phyloP scores from a whole-genome alignment of 768 basidiomycete genomes.

The Russula abietina region DNA sequence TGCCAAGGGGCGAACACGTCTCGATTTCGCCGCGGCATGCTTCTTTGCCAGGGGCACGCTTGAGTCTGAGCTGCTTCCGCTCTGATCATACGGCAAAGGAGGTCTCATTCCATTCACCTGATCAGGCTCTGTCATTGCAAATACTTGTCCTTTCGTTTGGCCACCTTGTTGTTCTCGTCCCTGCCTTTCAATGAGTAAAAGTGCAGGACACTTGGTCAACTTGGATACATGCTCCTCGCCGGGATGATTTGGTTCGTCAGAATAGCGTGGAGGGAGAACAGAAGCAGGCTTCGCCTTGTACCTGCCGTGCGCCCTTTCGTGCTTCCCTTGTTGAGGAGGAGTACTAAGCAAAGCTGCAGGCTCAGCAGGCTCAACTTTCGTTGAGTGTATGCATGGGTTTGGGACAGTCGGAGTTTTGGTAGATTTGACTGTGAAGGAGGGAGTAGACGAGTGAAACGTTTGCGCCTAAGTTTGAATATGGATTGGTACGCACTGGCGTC shows the following conservation, averaged over 20 bases:
- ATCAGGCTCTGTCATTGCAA: neutral
- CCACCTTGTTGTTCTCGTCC: neutral
- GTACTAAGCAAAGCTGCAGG: neutral
- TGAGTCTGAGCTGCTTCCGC: neutral
- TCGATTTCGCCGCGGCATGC: neutral
- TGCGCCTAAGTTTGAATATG: neutral
- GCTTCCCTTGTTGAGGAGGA: neutral
- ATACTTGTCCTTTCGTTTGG: too few relatives aligned
- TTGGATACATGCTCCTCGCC: neutral
- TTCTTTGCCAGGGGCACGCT: conserved; percentile 10
- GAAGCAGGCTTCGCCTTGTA: neutral
- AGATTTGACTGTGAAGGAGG: neutral
- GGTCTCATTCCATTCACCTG: too few relatives aligned
- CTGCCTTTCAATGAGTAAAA: neutral
- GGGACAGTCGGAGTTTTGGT: neutral
- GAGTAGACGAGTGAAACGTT: neutral
- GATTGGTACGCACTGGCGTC: conserved; percentile 6
- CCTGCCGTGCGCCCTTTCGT: neutral
- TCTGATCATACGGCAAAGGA: neutral
- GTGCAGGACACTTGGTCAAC: neutral
- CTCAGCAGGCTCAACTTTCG: neutral
- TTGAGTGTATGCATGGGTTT: neutral
- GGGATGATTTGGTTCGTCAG: neutral
- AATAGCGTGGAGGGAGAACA: neutral
- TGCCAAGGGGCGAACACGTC: neutral